These are phyloP conservation scores for Xerocomellus dryophilus DNA, from an alignment of 768 basidiomycete species.

Conservation along the genomic window DNA sequence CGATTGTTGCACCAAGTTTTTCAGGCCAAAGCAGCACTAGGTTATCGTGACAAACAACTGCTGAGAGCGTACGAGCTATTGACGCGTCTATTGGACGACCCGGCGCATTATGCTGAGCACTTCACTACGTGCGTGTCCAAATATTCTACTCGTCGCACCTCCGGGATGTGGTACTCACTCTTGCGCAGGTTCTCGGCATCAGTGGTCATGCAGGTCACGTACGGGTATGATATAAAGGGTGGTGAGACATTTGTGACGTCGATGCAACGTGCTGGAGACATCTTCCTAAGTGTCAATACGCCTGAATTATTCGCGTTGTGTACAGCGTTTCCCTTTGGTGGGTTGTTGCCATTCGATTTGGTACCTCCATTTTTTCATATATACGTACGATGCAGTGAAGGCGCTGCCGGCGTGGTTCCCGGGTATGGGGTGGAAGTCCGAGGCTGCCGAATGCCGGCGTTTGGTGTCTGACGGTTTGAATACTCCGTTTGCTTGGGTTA, in stretches of 20 bases:
- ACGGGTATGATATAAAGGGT: slow-evolving; percentile 13
- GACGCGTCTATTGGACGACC: slow-evolving; percentile 4
- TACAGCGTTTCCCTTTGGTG: slow-evolving; percentile 8
- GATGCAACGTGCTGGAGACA: too few relatives aligned
- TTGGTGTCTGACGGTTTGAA: slow-evolving; percentile 7
- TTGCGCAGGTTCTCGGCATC: background rate
- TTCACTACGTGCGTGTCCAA: background rate
- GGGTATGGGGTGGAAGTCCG: slow-evolving; percentile 22
- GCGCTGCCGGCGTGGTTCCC: slow-evolving; percentile 27
- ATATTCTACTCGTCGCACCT: background rate
- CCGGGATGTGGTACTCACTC: background rate
- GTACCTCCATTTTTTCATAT: background rate
- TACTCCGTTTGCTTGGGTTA: slow-evolving; percentile 10
- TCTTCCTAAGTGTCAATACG: background rate
- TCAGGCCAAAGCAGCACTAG: slow-evolving; percentile 5
- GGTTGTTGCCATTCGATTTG: too few relatives aligned
- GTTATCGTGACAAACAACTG: slow-evolving; percentile 16
- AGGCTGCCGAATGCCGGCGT: slow-evolving; percentile 10
- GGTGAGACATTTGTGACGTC: slow-evolving; percentile 4
- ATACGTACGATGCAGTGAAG: slow-evolving; percentile 11
- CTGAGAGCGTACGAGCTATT: slow-evolving; percentile 11
- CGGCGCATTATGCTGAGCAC: too few relatives aligned
- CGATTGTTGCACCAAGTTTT: slow-evolving; percentile 20
- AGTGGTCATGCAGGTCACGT: slow-evolving; percentile 17
- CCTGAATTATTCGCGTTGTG: slow-evolving; percentile 3